Evolutionary conservation across 306 rosid genomes (phyloP).

Genomic region (Carpinus viminea): DNA sequence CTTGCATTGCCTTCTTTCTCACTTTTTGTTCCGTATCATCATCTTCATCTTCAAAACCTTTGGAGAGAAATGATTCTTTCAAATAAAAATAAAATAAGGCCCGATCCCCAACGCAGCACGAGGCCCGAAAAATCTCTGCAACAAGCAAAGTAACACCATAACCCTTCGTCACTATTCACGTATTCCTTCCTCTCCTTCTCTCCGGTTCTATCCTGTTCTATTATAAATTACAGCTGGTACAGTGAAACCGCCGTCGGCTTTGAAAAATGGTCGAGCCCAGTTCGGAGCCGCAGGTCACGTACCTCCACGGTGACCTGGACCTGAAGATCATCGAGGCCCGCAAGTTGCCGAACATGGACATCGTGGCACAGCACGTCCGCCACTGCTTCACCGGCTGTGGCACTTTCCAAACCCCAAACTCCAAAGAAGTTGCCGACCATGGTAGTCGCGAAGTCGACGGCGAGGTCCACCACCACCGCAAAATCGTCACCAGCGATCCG

Average conservation of each 20-base stretch:
- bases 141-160: not conserved
- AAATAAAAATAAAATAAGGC: not conserved
- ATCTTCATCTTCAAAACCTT: not conserved
- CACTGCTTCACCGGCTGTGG: conserved; percentile 84
- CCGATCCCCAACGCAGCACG: not conserved
- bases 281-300: conserved; percentile 22
- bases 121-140: not conserved
- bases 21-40: too few relatives aligned
- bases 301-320: conserved; percentile 92
- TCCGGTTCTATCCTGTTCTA: not conserved
- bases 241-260: conserved; percentile 4
- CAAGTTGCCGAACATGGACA: conserved; percentile 78
- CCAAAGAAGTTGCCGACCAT: not conserved
- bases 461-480: conserved; percentile 22
- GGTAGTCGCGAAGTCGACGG: not conserved
- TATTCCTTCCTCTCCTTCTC: not conserved
- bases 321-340: conserved; percentile 61
- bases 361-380: conserved; percentile 68
- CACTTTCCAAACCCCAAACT: conserved; percentile 40
- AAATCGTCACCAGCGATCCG: conserved; percentile 67
- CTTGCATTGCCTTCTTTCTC: too few relatives aligned
- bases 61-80: not conserved
- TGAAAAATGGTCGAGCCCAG: conserved; percentile 14
- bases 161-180: not conserved
- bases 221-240: conserved; percentile 1